These are phyloP conservation scores for Trichosanthes cucumerina DNA, from an alignment of 306 rosid genomes.

Conservation along the genomic window DNA sequence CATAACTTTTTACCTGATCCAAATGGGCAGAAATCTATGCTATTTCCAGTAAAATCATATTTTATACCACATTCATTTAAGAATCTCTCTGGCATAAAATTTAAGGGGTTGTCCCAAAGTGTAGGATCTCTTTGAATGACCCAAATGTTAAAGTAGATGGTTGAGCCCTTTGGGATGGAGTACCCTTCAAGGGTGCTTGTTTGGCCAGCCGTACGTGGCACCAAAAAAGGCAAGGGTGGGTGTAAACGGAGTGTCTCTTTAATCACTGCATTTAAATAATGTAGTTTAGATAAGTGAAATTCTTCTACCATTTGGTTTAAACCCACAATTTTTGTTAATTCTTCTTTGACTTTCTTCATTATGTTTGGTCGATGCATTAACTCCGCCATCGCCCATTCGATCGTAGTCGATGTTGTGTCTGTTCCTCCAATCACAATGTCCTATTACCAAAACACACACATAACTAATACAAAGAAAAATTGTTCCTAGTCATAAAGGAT, in stretches of 20 bases:
- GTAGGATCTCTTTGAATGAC: conserved; percentile 23
- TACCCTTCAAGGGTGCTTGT: conserved; percentile 19
- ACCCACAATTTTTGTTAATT: conserved; percentile 16
- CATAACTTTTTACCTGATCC: conserved; percentile 29
- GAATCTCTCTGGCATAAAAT: conserved; percentile 20
- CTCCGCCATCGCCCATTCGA: conserved; percentile 26
- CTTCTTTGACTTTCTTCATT: conserved; percentile 13
- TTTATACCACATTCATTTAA: neutral
- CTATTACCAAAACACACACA: conserved; percentile 1
- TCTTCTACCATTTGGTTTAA: conserved; percentile 24
- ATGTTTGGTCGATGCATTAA: conserved; percentile 8
- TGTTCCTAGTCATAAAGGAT: too few species aligned
- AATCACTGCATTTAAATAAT: conserved; percentile 11
- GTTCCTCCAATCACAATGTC: conserved; percentile 27
- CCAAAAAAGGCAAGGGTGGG: conserved; percentile 12
- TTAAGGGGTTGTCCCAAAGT: conserved; percentile 16
- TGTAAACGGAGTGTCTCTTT: conserved; percentile 26
- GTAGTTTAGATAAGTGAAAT: conserved; percentile 12
- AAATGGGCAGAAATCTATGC: conserved; percentile 19
- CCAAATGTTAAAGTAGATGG: conserved; percentile 14
- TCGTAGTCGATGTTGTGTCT: conserved; percentile 16
- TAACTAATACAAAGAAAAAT: too few species aligned
- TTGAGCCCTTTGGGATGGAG: neutral
- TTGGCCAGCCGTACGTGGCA: conserved; percentile 10
- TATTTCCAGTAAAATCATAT: conserved; percentile 15